Percentiles rank a stretch among this genome's conserved stretches.
phyloP scores from a whole-genome alignment of 441 rosid genomes.

The Gossypium davidsonii region DNA sequence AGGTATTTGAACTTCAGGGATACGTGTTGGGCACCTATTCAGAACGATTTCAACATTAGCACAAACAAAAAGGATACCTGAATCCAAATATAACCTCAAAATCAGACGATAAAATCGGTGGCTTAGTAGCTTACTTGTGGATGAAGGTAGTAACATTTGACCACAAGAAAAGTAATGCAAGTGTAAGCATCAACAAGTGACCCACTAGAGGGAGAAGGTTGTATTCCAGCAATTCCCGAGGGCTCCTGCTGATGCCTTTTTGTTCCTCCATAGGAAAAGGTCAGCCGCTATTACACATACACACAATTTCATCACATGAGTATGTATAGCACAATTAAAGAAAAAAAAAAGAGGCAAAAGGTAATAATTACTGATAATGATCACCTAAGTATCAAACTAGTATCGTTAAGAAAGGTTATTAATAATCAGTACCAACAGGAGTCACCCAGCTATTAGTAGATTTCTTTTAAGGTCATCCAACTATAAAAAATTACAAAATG shows the following conservation, averaged over 20 bases:
- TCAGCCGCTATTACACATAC: conserved; percentile 55
- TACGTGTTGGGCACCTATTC: conserved; percentile 63
- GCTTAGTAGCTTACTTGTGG: conserved; percentile 53
- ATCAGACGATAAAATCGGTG: not conserved
- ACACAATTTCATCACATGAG: conserved; percentile 5
- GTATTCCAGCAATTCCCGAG: conserved; percentile 70
- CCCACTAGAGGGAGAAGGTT: conserved; percentile 64
- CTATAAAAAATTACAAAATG: too few relatives aligned
- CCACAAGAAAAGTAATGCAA: conserved; percentile 70
- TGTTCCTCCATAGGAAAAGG: conserved; percentile 85
- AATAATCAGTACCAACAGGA: too few relatives aligned
- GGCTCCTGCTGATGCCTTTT: conserved; percentile 66
- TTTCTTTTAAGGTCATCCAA: too few relatives aligned
- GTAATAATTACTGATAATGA: not conserved
- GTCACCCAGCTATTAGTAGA: too few relatives aligned
- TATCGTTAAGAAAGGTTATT: too few relatives aligned
- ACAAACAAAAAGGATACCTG: not conserved
- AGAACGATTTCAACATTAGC: not conserved
- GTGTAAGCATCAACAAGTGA: conserved; percentile 49
- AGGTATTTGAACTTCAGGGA: conserved; percentile 75
- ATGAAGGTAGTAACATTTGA: conserved; percentile 60
- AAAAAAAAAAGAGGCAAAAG: not conserved
- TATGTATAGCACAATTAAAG: not conserved
- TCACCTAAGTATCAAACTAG: not conserved
- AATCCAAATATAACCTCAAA: not conserved